Evolutionary conservation across 805 yeast species (phyloP), one percentile per base, ranked within the genome.

Genomic region (Kurtzmaniella fragi): DNA sequence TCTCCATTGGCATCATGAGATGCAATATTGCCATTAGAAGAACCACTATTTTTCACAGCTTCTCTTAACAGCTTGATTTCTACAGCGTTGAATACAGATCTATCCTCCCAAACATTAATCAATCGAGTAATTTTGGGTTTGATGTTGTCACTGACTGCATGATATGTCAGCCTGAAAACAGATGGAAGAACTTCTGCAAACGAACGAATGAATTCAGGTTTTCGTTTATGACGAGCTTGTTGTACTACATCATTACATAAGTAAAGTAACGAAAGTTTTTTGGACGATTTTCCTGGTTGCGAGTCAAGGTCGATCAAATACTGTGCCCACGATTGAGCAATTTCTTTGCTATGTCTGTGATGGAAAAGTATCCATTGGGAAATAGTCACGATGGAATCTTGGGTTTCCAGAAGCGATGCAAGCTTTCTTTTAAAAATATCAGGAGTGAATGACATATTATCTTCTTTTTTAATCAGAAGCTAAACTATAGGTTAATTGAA

Each of bases 221-320:
- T 78, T 42, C 75, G 70, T 49, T 79, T 77, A 27, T 82, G 79
- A 42, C 80, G 70, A 3, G 89, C 78, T 54, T 84, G 84, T 58
- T 87, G 96, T 1, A 86, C 82, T 16, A 87, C 80, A 47, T 87
- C 96, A 56, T 87, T 87, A 37, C 84, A 82, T 11, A 87, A 64
- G 52, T 87, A 87, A 17, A 87, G 67, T 40, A 83, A 59, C 2
- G 82, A 70, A 37, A 82, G 67, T 42, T 71, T 73, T 49, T 73
- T 69, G n/a, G 46, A 38, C 4, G 57, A 50, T 15, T 42, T 32
- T 27, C 41, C 34, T 5, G 44, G 9, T 5, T 40, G 17, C 16
- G 30, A 43, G n/a, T 9, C 32, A 35, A 16, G 32, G 10, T 29
- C 41, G 40, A 42, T 44, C 12, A 56, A 47, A 47, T 52, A 67